Evolutionary conservation across 2,329 filamentous ascomycete species (phyloP).

Genomic region (Colletotrichum simmondsii): DNA sequence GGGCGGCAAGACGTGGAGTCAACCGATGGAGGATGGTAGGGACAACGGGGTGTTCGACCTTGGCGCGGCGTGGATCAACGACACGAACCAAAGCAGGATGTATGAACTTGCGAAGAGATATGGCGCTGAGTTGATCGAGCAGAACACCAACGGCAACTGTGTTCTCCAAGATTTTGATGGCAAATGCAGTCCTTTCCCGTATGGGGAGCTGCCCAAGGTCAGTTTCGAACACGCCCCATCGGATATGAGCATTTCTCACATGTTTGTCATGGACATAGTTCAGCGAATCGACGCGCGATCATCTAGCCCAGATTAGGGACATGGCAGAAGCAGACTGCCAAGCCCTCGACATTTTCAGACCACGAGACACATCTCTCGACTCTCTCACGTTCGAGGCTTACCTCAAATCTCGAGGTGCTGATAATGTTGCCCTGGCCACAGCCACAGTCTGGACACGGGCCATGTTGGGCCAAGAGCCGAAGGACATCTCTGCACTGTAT

Average conservation of each 20-base stretch:
- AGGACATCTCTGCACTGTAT: conserved; percentile 61
- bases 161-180: conserved; percentile 54
- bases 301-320: conserved; percentile 37
- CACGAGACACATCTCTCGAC: conserved; percentile 38
- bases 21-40: conserved; percentile 40
- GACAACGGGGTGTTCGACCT: conserved; percentile 55
- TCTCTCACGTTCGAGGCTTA: conserved; percentile 43
- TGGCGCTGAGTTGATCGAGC: conserved; percentile 55
- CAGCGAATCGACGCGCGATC: not conserved
- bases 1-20: conserved; percentile 62
- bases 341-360: conserved; percentile 38
- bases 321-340: conserved; percentile 43
- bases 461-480: conserved; percentile 61
- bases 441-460: conserved; percentile 58
- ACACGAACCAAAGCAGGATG: conserved; percentile 60
- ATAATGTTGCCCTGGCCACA: conserved; percentile 44
- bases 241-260: not conserved
- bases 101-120: conserved; percentile 52
- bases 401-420: conserved; percentile 38
- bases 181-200: conserved; percentile 32
- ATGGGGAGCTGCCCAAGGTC: conserved; percentile 36
- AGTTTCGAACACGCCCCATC: not conserved
- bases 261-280: conserved; percentile 9
- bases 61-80: conserved; percentile 71
- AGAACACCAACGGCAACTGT: conserved; percentile 57